These are phyloP conservation scores for Neofusicoccum cordaticola DNA, from an alignment of 2,329 filamentous ascomycete species.

Conservation along the genomic window DNA sequence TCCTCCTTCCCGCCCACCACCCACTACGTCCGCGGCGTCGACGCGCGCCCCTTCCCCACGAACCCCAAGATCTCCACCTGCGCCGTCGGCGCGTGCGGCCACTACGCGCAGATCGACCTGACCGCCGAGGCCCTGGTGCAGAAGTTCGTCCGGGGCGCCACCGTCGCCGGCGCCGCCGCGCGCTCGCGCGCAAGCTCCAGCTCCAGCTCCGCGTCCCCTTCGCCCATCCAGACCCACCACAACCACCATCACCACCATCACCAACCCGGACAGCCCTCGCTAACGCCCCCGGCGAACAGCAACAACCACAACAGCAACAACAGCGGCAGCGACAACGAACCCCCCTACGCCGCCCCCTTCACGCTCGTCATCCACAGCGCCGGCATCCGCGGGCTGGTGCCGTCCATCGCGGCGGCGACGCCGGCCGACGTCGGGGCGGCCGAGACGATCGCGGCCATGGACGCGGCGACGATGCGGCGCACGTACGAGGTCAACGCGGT, in stretches of 20 bases:
- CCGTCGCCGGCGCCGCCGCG: neutral
- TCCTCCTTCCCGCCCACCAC: neutral
- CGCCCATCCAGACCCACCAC: neutral
- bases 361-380: conserved; percentile 44
- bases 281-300: neutral
- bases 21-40: conserved; percentile 4
- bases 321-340: conserved; percentile 13
- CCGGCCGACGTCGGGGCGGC: conserved; percentile 38
- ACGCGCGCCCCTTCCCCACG: neutral
- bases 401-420: conserved; percentile 24
- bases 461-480: conserved; percentile 35
- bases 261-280: neutral
- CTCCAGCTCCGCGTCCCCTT: neutral
- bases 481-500: conserved; percentile 44
- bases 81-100: neutral
- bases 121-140: conserved; percentile 6
- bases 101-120: conserved; percentile 7
- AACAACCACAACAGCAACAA: conserved; percentile 12
- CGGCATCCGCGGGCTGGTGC: conserved; percentile 45
- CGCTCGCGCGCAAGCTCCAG: neutral
- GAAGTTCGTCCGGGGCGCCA: neutral
- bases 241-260: too few species aligned
- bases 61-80: neutral
- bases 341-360: conserved; percentile 24
- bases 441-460: conserved; percentile 43